Evolutionary conservation across 257 asterid species (phyloP), one percentile per base, ranked within the genome.

Genomic region (Ilex asprella): DNA sequence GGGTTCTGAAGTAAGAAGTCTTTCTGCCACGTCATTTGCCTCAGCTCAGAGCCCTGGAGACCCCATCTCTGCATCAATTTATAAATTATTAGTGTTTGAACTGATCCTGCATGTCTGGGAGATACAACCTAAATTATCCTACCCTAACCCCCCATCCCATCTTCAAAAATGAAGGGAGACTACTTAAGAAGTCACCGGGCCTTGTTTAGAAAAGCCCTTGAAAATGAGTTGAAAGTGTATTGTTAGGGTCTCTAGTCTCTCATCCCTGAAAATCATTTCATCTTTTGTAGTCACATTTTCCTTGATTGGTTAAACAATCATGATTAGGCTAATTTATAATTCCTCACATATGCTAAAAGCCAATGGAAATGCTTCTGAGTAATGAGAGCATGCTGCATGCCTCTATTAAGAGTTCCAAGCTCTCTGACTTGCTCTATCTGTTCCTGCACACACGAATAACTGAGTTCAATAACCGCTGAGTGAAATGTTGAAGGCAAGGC

Each of bases 391-490:
- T 21, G 27, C 27, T 21, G 27, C 27, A 21, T 81, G 75, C 97
- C 91, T 91, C 98, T 82, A 88, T 97, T 97, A 62, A 92, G 97
- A 76, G 89, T 83, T 76, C 86, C 98, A 55, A 84, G 79, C 73
- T 92, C 98, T 95, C 89, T 86, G 57, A 86, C 84, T 76, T 89
- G 97, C 72, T 73, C 73, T 39, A 92, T 92, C 78, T 89, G 98
- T 65, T 83, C 27, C 84, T 44, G 93, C 95, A 35, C 89, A 87
- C 77, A 75, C 39, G 29, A 15, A 76, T 10, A 56, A 51, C 70
- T 29, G 65, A 46, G 52, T 46, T 46, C 14, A 46, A 46, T 2
- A 10, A 46, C 3, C 52, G 10, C n/a, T 10, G 3, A 11, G 52
- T 10, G 52, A 10, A 10, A 46, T 14, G 10, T 14, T 46, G 52